Percentiles rank a stretch among this genome's conserved stretches.
These are phyloP conservation scores for Gymnopus androsaceus DNA, from an alignment of 1,284 basidiomycete genomes.

Conservation along the genomic window DNA sequence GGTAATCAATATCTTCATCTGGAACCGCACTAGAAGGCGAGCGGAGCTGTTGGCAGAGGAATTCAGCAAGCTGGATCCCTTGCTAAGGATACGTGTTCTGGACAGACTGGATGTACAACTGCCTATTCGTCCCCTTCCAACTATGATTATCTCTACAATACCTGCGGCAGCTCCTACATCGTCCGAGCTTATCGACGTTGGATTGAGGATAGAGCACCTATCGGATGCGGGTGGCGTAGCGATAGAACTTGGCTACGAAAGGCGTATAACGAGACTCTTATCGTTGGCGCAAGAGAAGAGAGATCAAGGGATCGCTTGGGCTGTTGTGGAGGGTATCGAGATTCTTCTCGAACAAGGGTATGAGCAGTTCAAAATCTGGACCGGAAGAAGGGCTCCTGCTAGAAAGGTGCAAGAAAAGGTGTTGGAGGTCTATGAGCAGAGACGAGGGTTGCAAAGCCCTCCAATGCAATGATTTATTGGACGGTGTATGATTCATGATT, in stretches of 20 bases:
- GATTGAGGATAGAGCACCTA: conserved; percentile 20
- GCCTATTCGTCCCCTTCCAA: conserved; percentile 26
- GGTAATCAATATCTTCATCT: conserved; percentile 74
- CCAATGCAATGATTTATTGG: background rate
- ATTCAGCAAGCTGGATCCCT: conserved; percentile 25
- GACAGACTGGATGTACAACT: conserved; percentile 21
- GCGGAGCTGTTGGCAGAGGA: conserved; percentile 27
- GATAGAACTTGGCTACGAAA: conserved; percentile 29
- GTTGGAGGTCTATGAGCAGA: conserved; percentile 8
- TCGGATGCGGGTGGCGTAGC: conserved; percentile 24
- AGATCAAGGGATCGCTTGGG: conserved; percentile 24
- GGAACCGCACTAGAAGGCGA: conserved; percentile 30
- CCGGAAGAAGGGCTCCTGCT: conserved; percentile 28
- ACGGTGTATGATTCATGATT: too few species aligned
- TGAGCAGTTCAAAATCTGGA: conserved; percentile 30
- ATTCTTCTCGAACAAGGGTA: conserved; percentile 30
- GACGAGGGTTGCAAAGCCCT: background rate
- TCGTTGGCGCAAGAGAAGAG: conserved; percentile 24
- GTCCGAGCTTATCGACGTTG: conserved; percentile 20
- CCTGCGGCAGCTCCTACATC: conserved; percentile 19
- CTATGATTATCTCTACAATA: conserved; percentile 30
- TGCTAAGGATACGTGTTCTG: conserved; percentile 24
- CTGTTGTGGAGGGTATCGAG: conserved; percentile 29
- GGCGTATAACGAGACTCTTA: conserved; percentile 24
- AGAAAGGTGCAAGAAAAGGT: conserved; percentile 31